These are phyloP conservation scores for Turnera subulata DNA, from an alignment of 345 rosid species.

Conservation along the genomic window DNA sequence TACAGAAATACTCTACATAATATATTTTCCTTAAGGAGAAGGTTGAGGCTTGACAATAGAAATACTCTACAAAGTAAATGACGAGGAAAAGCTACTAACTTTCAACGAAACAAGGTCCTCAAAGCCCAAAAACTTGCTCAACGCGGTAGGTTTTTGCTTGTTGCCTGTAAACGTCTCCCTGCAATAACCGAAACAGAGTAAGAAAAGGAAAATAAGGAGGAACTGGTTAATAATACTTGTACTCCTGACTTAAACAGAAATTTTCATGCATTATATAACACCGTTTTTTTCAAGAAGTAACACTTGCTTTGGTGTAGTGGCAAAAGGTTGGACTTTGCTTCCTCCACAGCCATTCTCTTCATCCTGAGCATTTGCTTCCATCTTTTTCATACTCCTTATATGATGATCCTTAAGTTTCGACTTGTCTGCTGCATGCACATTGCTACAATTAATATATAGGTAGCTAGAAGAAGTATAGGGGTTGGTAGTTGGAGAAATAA, in stretches of 20 bases:
- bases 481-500: no score
- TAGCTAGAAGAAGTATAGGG: no score
- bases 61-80: not conserved
- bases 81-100: not conserved
- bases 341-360: constrained; percentile 18
- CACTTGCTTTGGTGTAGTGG: constrained; percentile 15
- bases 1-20: not conserved
- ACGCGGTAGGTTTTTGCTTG: not conserved
- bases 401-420: not conserved
- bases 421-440: no score
- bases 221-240: no score
- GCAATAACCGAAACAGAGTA: constrained; percentile 5
- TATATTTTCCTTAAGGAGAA: no score
- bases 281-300: no score
- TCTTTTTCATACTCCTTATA: not conserved
- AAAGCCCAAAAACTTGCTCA: constrained; percentile 10
- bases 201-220: not conserved
- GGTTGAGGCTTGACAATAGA: no score
- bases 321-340: constrained; percentile 17
- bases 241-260: no score
- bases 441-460: no score
- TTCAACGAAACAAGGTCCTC: constrained; percentile 14
- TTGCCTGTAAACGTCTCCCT: not conserved
- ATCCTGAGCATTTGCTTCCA: constrained; percentile 9
- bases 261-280: not conserved